Percentiles rank a stretch among this genome's conserved stretches.
Conservation (phyloP, 352 stramenopile species). For the Blastocystis sp. region DNA sequence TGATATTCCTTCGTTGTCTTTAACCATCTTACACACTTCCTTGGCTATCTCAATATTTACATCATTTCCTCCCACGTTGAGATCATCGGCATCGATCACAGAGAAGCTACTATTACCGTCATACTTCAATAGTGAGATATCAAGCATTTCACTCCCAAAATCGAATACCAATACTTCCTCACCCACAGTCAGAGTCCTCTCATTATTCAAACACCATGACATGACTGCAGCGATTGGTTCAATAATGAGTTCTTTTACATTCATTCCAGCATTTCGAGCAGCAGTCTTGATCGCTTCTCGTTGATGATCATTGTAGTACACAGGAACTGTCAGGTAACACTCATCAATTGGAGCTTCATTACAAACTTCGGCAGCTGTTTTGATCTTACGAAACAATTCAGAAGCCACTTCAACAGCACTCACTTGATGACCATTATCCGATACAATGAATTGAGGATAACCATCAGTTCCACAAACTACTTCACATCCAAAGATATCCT, state of each 20-base stretch:
- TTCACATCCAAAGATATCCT: constrained; percentile 32
- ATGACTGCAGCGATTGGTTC: constrained; percentile 67
- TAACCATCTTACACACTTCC: not conserved
- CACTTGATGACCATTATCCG: not conserved
- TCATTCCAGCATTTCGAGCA: constrained; percentile 89
- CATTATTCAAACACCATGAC: constrained; percentile 65
- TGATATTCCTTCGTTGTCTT: not conserved
- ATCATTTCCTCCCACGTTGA: not conserved
- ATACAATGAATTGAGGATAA: constrained; percentile 26
- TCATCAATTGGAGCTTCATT: not conserved
- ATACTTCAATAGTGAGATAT: constrained; percentile 72
- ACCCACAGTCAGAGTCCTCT: not conserved
- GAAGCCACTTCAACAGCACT: constrained; percentile 4
- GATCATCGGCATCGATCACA: not conserved
- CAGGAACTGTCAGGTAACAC: constrained; percentile 8
- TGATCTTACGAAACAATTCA: constrained; percentile 6
- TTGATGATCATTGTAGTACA: not conserved
- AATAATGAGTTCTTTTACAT: constrained; percentile 88
- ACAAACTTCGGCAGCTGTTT: not conserved
- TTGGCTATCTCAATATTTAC: not conserved
- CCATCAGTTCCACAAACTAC: constrained; percentile 21
- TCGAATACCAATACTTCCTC: not conserved
- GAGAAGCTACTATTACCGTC: not conserved
- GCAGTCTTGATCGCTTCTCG: constrained; percentile 97
- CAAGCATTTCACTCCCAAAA: constrained; percentile 76